These are phyloP conservation scores for Pseudoperonospora humuli DNA, from an alignment of 352 stramenopile species.

Conservation along the genomic window DNA sequence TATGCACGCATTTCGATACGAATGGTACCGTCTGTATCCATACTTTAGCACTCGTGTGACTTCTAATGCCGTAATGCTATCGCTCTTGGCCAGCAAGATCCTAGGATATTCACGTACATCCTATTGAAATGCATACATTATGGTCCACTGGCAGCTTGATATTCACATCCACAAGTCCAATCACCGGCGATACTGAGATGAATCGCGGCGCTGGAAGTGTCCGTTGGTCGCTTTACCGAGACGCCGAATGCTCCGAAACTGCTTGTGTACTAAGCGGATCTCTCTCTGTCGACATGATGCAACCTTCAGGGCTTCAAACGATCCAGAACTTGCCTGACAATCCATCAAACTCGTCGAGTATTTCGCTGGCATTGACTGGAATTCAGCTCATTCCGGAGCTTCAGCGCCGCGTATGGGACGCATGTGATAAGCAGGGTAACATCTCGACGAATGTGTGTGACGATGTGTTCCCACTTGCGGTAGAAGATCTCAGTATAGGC, in stretches of 20 bases:
- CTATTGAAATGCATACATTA: constrained; percentile 13
- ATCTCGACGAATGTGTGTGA: neutral
- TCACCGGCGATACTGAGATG: too few species aligned
- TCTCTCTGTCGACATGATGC: constrained; percentile 14
- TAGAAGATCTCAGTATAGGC: constrained; percentile 24
- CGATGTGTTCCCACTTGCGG: constrained; percentile 17
- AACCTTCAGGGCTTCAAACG: neutral
- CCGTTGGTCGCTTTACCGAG: constrained; percentile 28
- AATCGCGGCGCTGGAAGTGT: constrained; percentile 6
- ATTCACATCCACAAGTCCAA: too few species aligned
- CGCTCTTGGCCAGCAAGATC: too few species aligned
- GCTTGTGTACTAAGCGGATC: constrained; percentile 13
- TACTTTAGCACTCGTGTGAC: too few species aligned
- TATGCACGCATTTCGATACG: too few species aligned
- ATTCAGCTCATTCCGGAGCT: constrained; percentile 26
- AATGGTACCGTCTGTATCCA: too few species aligned
- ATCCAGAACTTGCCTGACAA: neutral
- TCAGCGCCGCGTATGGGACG: constrained; percentile 10
- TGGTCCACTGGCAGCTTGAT: neutral
- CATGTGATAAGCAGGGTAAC: neutral
- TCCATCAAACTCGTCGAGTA: constrained; percentile 3
- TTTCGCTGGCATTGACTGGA: constrained; percentile 10
- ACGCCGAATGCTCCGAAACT: constrained; percentile 8
- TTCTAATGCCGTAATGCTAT: too few species aligned
- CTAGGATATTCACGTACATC: too few species aligned